Evolutionary conservation across 2,329 filamentous ascomycete genomes (phyloP).

Genomic region (Colletotrichum lindemuthianum): DNA sequence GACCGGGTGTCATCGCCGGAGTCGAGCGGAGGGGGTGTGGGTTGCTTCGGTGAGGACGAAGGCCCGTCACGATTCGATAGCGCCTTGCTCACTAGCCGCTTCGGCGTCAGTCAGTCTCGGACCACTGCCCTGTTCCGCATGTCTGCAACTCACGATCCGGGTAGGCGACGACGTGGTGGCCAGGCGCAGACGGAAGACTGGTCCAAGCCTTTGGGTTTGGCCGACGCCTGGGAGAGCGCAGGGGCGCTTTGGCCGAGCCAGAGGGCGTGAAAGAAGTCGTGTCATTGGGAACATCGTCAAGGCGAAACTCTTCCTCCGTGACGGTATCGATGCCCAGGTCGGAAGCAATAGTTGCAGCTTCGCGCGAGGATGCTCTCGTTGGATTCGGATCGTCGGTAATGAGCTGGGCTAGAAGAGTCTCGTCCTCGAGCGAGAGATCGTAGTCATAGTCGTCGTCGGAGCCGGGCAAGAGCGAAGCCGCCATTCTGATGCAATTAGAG

Average conservation of each 20-base stretch:
- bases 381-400: slow-evolving; percentile 37
- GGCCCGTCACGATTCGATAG: slow-evolving; percentile 42
- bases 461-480: slow-evolving; percentile 37
- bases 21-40: slow-evolving; percentile 32
- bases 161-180: slow-evolving; percentile 51
- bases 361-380: not conserved
- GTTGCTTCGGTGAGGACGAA: slow-evolving; percentile 32
- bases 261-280: slow-evolving; percentile 36
- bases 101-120: slow-evolving; percentile 67
- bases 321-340: slow-evolving; percentile 29
- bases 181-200: slow-evolving; percentile 32
- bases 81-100: slow-evolving; percentile 70
- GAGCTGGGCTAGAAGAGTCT: slow-evolving; percentile 51
- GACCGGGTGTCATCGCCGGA: slow-evolving; percentile 50
- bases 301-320: slow-evolving; percentile 13
- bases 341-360: not conserved
- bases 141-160: slow-evolving; percentile 60
- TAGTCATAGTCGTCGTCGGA: slow-evolving; percentile 58
- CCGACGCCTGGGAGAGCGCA: slow-evolving; percentile 13
- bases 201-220: slow-evolving; percentile 27
- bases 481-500: slow-evolving; percentile 11
- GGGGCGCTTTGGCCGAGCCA: slow-evolving; percentile 15
- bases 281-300: slow-evolving; percentile 39
- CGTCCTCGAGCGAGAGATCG: slow-evolving; percentile 58
- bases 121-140: slow-evolving; percentile 21